Conservation (phyloP, 257 asterid genomes). For the Schizonepeta tenuifolia region DNA sequence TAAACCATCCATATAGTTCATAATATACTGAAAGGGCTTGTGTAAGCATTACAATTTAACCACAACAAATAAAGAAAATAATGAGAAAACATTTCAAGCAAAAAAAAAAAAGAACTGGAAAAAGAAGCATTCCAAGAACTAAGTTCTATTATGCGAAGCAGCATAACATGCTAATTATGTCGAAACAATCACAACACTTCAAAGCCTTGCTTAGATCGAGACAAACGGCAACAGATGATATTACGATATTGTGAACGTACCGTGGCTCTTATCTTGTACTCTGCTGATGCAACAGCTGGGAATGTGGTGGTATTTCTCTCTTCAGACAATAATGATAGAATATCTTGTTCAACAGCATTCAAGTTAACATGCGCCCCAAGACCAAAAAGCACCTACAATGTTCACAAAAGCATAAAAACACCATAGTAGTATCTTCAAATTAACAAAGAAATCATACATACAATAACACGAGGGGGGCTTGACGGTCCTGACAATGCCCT, state of each 20-base stretch:
- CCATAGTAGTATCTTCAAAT: background rate
- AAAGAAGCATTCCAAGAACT: background rate
- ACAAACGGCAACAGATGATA: background rate
- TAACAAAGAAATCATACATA: constrained; percentile 39
- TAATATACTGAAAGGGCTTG: background rate
- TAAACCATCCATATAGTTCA: constrained; percentile 10
- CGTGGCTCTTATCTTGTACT: constrained; percentile 84
- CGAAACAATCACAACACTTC: constrained; percentile 5
- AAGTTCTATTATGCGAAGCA: constrained; percentile 10
- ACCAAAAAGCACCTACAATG: constrained; percentile 83
- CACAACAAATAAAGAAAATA: background rate
- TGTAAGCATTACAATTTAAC: background rate
- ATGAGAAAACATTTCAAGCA: background rate
- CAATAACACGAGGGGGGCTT: constrained; percentile 90
- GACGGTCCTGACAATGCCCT: constrained; percentile 72
- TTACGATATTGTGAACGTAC: constrained; percentile 44
- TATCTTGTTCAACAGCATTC: constrained; percentile 74
- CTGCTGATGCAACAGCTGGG: constrained; percentile 76
- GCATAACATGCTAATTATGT: background rate
- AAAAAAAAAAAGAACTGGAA: background rate
- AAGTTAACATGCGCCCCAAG: constrained; percentile 68
- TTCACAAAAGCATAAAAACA: constrained; percentile 11
- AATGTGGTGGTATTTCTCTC: constrained; percentile 46
- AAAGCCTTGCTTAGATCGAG: background rate
- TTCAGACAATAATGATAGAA: constrained; percentile 58